Evolutionary conservation across 2,329 filamentous ascomycete genomes (phyloP), one percentile per base, ranked within the genome.

Genomic region (Blastomyces parvus): DNA sequence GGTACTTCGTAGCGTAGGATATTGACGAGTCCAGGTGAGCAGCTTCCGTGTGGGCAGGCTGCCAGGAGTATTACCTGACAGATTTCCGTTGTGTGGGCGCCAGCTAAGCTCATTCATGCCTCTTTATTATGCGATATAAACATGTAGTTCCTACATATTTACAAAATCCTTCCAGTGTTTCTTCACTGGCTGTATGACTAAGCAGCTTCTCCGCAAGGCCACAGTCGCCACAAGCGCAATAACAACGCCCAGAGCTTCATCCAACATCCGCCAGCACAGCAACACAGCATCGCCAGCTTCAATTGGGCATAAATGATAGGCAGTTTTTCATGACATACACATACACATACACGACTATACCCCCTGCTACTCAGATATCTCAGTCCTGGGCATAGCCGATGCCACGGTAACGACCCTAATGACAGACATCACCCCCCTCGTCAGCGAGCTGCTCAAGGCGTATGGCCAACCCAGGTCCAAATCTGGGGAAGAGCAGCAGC

Each of bases 371-470:
- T 8, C 36, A 33, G 19, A 55, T 55, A 38, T 38, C 56, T 2
- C 13, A 22, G 42, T 22, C 22, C 19, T n/a, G 7, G n/a, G 3
- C 46, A 50, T n/a, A 27, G 25, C 38, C 38, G 36, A 59, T 46
- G 57, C 25, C 9, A 44, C 40, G 7, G 40, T 13, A 27, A n/a
- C 36, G 11, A 9, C 36, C 56, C 33, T 46, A 55, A 79, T 80
- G 78, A 74, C 77, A 19, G 76, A 79, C 64, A 68, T 79, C 14
- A 79, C 77, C 1, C 71, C 74, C 6, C 64, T 70, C 0, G 65
- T 79, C 48, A 73, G 72, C 57, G 64, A 71, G 0, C 69, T 78
- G 14, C 70, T 79, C 13, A 69, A 68, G 59, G 62, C 74, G 62
- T 73, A 77, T 65, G 62, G 63, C 63, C 60, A 72, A 73, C 57